Base-by-base conservation (phyloP, 1,284 basidiomycete species). In the Anthracocystis setariae region DNA sequence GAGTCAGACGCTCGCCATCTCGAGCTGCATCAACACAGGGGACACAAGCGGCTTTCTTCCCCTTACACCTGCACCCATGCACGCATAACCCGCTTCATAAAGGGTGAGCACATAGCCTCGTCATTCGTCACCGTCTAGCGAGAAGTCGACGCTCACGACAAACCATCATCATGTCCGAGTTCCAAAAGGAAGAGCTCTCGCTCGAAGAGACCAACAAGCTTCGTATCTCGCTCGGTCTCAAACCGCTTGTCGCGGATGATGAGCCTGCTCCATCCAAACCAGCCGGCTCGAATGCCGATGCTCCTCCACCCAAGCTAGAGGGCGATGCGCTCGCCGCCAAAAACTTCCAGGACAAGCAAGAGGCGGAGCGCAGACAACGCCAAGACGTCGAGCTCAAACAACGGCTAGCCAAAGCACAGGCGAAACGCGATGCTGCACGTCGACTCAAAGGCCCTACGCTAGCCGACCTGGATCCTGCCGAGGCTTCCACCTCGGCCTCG, bases 181-280 rank as follows among this genome's bases (percentile, higher is more conserved):
- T 81, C 62, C 72, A 73, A 24, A 84, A 84, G 59, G 90, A 93
- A 84, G 90, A 91, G 82, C 90, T 96, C 82, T 90, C 91, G 75
- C 88, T 98, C 82, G 94, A 97, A 83, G 96, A 98, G 87, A 97
- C 94, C 54, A 98, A 98, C 87, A 93, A 92, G 85, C 92, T 97
- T 82, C 93, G 96, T 85, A 89, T 96, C 69, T 91, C 90, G 8
- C 88, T 98, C 43, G 96, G 96, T 76, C 89, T 99, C 69, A 93
- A 94, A 83, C 95, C 95, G 35, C 88, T 98, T 57, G 90, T 90
- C 84, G 24, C 88, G 90, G 75, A 76, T 10, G 72, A 72, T 50
- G 60, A 65, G 5, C 56, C 61, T n/a, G 86, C 76, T n/a, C n/a
- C 60, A 3, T 8, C 27, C 32, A 21, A 40, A 23, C 12, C 52